phyloP scores from a whole-genome alignment of 2,329 filamentous ascomycete genomes.

The Diaporthe citriasiana region DNA sequence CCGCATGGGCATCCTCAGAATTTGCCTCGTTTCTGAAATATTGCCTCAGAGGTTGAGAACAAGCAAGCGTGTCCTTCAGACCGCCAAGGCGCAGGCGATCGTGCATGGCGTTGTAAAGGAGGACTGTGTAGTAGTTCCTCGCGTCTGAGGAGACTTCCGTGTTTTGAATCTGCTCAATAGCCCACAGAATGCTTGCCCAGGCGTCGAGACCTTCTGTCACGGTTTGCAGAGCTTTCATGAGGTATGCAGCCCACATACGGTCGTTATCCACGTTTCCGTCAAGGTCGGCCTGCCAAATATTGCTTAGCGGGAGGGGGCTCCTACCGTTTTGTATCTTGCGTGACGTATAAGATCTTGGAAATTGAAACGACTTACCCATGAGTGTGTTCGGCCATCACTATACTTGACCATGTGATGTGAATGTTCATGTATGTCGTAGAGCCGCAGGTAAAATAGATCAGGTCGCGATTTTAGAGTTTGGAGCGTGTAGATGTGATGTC shows the following conservation, averaged over 20 bases:
- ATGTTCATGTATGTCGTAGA: not conserved
- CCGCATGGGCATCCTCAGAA: not conserved
- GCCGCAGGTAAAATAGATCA: not conserved
- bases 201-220: not conserved
- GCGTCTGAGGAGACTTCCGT: too few relatives aligned
- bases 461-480: not conserved
- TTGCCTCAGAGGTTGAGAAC: not conserved
- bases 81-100: too few relatives aligned
- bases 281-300: not conserved
- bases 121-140: too few relatives aligned
- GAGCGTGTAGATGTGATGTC: too few relatives aligned
- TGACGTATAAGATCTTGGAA: not conserved
- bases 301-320: not conserved
- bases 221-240: not conserved
- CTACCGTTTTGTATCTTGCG: too few relatives aligned
- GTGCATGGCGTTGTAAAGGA: not conserved
- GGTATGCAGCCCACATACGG: not conserved
- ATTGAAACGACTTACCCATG: not conserved
- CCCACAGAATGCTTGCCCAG: not conserved
- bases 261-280: not conserved
- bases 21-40: not conserved
- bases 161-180: not conserved
- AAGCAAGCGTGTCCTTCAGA: not conserved
- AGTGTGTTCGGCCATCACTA: not conserved
- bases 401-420: not conserved